phyloP scores from a whole-genome alignment of 768 basidiomycete species.

The Tephrocybe sp. region DNA sequence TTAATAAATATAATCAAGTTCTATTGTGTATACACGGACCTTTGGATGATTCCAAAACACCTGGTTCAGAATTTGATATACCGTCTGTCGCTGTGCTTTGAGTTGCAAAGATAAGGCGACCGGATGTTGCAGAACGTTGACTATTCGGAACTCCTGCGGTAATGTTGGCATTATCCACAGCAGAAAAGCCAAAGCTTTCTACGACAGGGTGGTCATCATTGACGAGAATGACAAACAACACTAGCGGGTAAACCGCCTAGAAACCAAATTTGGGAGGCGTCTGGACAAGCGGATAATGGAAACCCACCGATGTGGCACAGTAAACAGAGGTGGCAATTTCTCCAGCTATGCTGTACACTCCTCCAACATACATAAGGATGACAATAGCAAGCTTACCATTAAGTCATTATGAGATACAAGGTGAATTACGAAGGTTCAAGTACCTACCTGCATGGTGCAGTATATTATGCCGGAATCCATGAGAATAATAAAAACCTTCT shows the following conservation, averaged over 20 bases:
- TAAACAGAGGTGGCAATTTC: not conserved
- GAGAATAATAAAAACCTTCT: not conserved
- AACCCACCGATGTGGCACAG: not conserved
- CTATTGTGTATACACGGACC: too few species aligned
- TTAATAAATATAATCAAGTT: too few species aligned
- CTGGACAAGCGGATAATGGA: not conserved
- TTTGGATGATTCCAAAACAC: too few species aligned
- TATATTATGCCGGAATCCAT: not conserved
- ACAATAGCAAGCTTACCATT: not conserved
- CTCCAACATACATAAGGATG: not conserved
- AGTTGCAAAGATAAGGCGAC: too few species aligned
- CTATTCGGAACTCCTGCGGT: too few species aligned
- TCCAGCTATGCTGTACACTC: not conserved
- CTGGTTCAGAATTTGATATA: too few species aligned
- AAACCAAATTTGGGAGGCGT: too few species aligned
- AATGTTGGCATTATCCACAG: too few species aligned
- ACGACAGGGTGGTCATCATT: not conserved
- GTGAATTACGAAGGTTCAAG: not conserved
- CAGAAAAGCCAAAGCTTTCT: too few species aligned
- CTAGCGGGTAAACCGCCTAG: not conserved
- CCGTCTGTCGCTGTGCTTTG: too few species aligned
- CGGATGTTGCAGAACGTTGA: too few species aligned
- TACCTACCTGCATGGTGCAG: not conserved
- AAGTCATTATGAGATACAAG: not conserved
- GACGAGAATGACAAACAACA: not conserved